Base-by-base conservation (phyloP, 306 rosid species). In the Senna siamea region DNA sequence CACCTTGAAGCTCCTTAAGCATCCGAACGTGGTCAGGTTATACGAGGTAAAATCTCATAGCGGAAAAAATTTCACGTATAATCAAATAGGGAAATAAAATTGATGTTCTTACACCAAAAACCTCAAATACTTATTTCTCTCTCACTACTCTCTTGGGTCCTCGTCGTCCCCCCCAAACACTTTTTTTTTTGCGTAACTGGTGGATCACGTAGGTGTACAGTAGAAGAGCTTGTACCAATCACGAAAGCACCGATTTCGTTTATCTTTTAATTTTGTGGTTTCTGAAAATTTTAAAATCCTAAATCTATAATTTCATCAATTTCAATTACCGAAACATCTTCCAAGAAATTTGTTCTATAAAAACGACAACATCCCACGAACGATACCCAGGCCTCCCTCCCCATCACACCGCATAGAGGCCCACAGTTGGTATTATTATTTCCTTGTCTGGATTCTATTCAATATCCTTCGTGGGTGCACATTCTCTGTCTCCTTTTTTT, bases 21-120 rank as follows among this genome's bases (percentile, higher is more conserved):
- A 94, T 85, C 97, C 96, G 2, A 94, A 89, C 19, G 88, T 94
- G 5, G 96, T 94, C 58, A 82, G 93, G 82, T 78, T 94, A 44
- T 79, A 83, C 18, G 99, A 94, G 99, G 97, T 91, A 73, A 5
- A 7, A 18, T 73, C 40, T 38, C 44, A 37, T 44, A 15, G 34
- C 23, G 17, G 12, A 41, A 74, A 28, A 53, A 32, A 41, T 38
- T 23, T 17, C 7, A 32, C 37, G 17, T 38, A 37, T 37, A 0
- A 62, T 62, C 28, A 1, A 17, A 35, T 4, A 17, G 17, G 66
- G 37, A 35, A 22, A 38, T 20, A 1, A 60, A 41, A 67, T 46
- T 7, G 28, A 12, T 59, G 23, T 15, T 23, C 8, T 52, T 72
- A 23, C 55, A 19, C 73, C 60, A 4, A 55, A 43, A 61, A 20